These are phyloP conservation scores for Phallus indusiatus DNA, from an alignment of 768 basidiomycete genomes.

Conservation along the genomic window DNA sequence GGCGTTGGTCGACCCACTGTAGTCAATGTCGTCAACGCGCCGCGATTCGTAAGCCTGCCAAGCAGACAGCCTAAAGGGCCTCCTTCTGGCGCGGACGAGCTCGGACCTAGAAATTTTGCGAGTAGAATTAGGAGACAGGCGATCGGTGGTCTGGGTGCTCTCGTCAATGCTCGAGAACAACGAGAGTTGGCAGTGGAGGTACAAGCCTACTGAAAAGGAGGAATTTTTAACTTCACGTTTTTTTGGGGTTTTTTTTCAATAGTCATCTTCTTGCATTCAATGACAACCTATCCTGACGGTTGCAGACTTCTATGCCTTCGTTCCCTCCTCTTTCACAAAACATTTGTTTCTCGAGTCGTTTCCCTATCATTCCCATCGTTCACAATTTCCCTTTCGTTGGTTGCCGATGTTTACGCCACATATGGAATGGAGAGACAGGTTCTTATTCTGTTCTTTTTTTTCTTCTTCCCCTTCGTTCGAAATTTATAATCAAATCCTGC, in stretches of 20 bases:
- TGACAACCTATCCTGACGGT: not conserved
- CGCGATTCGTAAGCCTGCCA: conserved; percentile 61
- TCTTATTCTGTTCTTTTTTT: not conserved
- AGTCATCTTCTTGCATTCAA: not conserved
- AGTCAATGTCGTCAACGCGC: conserved; percentile 23
- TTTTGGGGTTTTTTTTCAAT: not conserved
- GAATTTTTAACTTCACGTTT: not conserved
- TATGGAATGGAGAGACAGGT: not conserved
- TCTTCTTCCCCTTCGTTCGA: not conserved
- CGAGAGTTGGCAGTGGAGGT: conserved; percentile 44
- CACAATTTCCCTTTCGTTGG: not conserved
- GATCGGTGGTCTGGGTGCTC: conserved; percentile 67
- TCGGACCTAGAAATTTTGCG: conserved; percentile 84
- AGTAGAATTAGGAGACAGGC: conserved; percentile 78
- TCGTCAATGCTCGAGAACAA: conserved; percentile 76
- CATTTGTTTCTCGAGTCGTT: conserved; percentile 3
- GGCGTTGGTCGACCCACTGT: conserved; percentile 63
- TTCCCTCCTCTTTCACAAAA: not conserved
- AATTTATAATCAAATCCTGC: not conserved
- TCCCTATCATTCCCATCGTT: not conserved
- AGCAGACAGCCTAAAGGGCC: conserved; percentile 83
- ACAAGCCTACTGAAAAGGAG: conserved; percentile 47
- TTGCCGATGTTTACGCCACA: not conserved
- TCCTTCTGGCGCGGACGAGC: conserved; percentile 77
- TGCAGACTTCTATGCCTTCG: not conserved